Percentiles rank a stretch among this genome's conserved stretches.
Evolutionary conservation across 371 early-diverging fungal species (phyloP).

Genomic region (Rhizopus stolonifer): DNA sequence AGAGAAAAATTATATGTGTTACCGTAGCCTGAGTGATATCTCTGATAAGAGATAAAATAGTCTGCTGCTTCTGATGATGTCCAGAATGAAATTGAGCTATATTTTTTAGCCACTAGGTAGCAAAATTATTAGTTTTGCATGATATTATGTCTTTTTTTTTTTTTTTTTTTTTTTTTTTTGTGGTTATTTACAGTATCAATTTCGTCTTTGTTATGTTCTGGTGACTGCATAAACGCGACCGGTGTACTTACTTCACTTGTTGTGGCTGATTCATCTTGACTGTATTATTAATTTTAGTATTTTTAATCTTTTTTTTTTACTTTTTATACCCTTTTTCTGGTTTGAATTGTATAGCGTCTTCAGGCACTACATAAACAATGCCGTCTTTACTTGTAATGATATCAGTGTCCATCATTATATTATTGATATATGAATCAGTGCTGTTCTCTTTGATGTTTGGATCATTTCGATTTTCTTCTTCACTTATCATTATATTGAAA

Average conservation of each 20-base stretch:
- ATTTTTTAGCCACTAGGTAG: no score
- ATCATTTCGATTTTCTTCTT: conserved; percentile 8
- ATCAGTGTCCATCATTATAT: conserved; percentile 10
- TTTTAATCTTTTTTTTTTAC: not conserved
- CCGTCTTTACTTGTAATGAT: conserved; percentile 26
- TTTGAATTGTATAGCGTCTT: conserved; percentile 38
- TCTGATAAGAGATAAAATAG: not conserved
- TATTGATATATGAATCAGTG: no score
- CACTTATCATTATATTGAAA: conserved; percentile 22
- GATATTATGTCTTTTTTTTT: no score
- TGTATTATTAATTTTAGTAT: conserved; percentile 1
- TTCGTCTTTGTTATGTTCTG: conserved; percentile 8
- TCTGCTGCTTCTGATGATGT: no score
- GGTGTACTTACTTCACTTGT: conserved; percentile 18
- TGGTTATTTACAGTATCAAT: conserved; percentile 11
- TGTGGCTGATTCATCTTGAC: conserved; percentile 4
- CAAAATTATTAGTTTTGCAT: no score
- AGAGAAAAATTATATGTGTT: no score
- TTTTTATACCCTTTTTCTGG: conserved; percentile 8
- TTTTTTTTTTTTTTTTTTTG: not conserved
- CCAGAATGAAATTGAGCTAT: no score
- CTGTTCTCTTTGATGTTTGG: no score
- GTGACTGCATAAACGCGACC: not conserved
- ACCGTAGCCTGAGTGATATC: no score
- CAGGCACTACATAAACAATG: conserved; percentile 45